phyloP scores from a whole-genome alignment of 768 basidiomycete species.

The Lentinula lateritia region DNA sequence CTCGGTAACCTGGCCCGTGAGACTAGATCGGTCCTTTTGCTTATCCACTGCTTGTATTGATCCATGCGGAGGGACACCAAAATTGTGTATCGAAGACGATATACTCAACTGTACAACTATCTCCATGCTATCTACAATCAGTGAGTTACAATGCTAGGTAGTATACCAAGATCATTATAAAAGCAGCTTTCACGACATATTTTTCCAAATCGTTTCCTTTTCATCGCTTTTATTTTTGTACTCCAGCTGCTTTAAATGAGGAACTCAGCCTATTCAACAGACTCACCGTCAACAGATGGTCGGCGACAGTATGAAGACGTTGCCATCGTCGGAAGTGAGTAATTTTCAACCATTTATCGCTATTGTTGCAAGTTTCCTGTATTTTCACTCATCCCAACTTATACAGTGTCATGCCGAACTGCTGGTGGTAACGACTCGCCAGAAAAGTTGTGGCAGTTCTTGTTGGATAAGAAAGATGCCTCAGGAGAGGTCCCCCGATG shows the following conservation, averaged over 20 bases:
- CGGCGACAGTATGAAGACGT: neutral
- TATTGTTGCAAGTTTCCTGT: neutral
- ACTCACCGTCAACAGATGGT: neutral
- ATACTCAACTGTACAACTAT: neutral
- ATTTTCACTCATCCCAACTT: neutral
- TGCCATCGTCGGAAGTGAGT: slow-evolving; percentile 1
- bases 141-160: neutral
- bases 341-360: neutral
- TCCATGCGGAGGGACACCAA: neutral
- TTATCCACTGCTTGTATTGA: neutral
- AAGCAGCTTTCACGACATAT: neutral
- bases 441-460: neutral
- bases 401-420: neutral
- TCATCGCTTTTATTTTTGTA: too few species aligned
- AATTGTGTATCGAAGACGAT: neutral
- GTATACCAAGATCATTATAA: neutral
- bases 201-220: neutral
- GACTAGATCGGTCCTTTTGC: neutral
- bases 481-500: slow-evolving; percentile 1
- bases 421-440: slow-evolving; percentile 1
- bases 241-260: neutral
- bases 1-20: neutral
- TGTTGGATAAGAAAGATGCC: neutral
- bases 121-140: neutral
- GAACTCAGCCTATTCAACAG: neutral